Base-by-base conservation (phyloP, 257 asterid species). In the Petunia secreta region DNA sequence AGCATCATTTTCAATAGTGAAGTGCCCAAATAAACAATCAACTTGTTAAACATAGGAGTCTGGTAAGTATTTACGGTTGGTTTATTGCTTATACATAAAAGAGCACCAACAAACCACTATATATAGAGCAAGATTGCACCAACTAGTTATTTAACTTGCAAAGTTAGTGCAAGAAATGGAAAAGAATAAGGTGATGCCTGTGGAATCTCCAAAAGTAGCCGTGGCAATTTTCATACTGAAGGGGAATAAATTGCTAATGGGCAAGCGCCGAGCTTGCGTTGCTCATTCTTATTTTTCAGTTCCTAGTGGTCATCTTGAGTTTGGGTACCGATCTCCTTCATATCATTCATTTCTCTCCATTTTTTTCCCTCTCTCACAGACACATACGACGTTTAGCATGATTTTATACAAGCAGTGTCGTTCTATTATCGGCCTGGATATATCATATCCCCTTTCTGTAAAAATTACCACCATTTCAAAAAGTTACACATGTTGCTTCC, bases 231-330 rank as follows among this genome's bases (percentile, higher is more conserved):
- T 92, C 79, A 77, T 92, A 46, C 81, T 89, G 34, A 89, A 88
- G 60, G 91, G 81, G 1, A 85, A 84, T 1, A 84, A 81, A 67
- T 91, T 91, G 76, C 79, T 90, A 8, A 54, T 92, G 79, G 95
- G 97, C 73, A 90, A 92, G 80, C 91, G 91, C 60, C 92, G 84
- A 80, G 81, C 90, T 63, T 38, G 89, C 79, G 88, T 83, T 53
- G 92, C 95, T 79, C 83, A 86, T 41, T 78, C 80, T 81, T 87
- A 87, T 62, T 91, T 91, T 81, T 91, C 93, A 8, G 83, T 92
- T 4, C 97, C 94, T 80, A 90, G 94, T 6, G 94, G 93, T 76
- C 91, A 89, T 79, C 91, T 92, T 3, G 95, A 92, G 75, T 92
- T 91, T 85, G 50, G 97, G 94, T 88, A 2, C 54, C 82, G 50